These are phyloP conservation scores for Suillus alpinus DNA, from an alignment of 768 basidiomycete genomes.

Conservation along the genomic window DNA sequence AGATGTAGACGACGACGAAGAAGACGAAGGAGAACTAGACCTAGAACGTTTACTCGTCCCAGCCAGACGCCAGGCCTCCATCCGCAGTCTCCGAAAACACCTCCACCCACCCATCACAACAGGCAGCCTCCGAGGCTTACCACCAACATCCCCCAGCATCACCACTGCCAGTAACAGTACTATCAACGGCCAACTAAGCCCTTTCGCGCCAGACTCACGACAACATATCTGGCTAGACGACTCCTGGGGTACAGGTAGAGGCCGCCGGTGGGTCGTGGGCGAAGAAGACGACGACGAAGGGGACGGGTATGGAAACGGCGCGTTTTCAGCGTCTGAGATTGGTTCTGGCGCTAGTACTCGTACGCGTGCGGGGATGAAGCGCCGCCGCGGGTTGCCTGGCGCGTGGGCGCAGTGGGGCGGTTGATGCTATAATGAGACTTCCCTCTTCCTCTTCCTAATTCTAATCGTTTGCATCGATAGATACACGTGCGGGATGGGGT, in stretches of 20 bases:
- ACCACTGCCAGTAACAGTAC: not conserved
- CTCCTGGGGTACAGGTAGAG: slow-evolving; percentile 20
- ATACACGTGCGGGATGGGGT: not conserved
- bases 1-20: slow-evolving; percentile 35
- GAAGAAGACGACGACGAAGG: slow-evolving; percentile 28
- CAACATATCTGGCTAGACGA: slow-evolving; percentile 17
- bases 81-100: slow-evolving; percentile 67
- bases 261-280: slow-evolving; percentile 25
- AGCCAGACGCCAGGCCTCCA: slow-evolving; percentile 71
- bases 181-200: slow-evolving; percentile 13
- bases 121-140: slow-evolving; percentile 13
- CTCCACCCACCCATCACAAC: slow-evolving; percentile 31
- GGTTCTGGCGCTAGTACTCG: slow-evolving; percentile 10
- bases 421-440: not conserved
- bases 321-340: slow-evolving; percentile 19
- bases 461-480: not conserved
- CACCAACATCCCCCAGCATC: slow-evolving; percentile 15
- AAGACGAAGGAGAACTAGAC: slow-evolving; percentile 58
- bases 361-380: slow-evolving; percentile 21
- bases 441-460: not conserved
- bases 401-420: slow-evolving; percentile 31
- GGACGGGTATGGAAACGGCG: slow-evolving; percentile 21
- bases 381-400: slow-evolving; percentile 32
- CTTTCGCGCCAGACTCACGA: slow-evolving; percentile 8
- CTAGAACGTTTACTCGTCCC: slow-evolving; percentile 67